Percentiles rank a stretch among this genome's conserved stretches.
Conservation (phyloP, 2,329 filamentous ascomycete genomes). For the Gremmenia infestans region DNA sequence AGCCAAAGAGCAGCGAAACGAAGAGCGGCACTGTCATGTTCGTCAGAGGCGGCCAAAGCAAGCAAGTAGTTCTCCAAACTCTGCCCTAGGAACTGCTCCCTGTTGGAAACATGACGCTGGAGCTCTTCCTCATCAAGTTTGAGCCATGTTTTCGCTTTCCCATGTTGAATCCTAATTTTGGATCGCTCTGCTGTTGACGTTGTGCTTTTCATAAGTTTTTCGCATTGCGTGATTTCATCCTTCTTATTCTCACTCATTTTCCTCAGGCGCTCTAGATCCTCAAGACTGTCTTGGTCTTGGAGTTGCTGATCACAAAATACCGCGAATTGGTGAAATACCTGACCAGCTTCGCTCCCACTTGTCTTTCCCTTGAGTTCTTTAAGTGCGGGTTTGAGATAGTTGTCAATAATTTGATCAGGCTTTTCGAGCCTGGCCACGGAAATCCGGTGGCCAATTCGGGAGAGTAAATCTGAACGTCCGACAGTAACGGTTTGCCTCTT, state of each 20-base stretch:
- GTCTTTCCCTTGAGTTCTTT: constrained; percentile 67
- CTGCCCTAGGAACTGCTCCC: constrained; percentile 78
- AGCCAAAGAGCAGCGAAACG: constrained; percentile 94
- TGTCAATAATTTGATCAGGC: constrained; percentile 81
- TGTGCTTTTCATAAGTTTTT: constrained; percentile 45
- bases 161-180: constrained; percentile 55
- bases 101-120: constrained; percentile 67
- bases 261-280: constrained; percentile 77
- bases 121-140: constrained; percentile 87
- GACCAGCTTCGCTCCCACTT: constrained; percentile 69
- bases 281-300: constrained; percentile 76
- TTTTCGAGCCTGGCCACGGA: constrained; percentile 88
- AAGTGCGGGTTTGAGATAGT: constrained; percentile 80
- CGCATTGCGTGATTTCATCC: constrained; percentile 72
- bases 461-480: constrained; percentile 72
- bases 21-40: constrained; percentile 82
- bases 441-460: constrained; percentile 82
- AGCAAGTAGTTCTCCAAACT: constrained; percentile 92
- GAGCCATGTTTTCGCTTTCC: constrained; percentile 80
- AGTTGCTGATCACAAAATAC: constrained; percentile 93
- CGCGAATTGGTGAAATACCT: constrained; percentile 93
- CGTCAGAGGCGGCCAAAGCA: constrained; percentile 77
- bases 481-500: constrained; percentile 67
- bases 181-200: constrained; percentile 45
- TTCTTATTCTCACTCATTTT: constrained; percentile 75